Base-by-base conservation (phyloP, 257 asterid genomes). In the Capsicum chinense region DNA sequence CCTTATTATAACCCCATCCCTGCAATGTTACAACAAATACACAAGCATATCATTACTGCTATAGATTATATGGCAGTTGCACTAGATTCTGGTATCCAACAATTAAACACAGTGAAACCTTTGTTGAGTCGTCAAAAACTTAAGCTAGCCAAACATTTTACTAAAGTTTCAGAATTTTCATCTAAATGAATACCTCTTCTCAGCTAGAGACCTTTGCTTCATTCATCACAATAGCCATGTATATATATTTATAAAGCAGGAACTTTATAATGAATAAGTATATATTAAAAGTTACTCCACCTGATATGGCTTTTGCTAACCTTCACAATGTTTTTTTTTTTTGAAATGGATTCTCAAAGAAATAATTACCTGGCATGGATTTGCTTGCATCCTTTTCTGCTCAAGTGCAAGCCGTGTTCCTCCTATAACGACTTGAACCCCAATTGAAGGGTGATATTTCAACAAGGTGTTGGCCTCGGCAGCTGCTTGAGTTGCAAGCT, bases 351-450 rank as follows among this genome's bases (percentile, higher is more conserved):
- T 37, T 68, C 78, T 44, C 78, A 69, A 17, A 39, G 26, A 62
- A 48, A 35, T 37, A 63, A 81, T 16, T 83, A 92, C 97, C 93
- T 95, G 99, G 92, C 99, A 97, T 57, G 98, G 93, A 90, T 97
- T 97, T 82, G 95, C 95, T 92, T 95, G 98, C 95, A 97, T 88
- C 83, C 94, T 90, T 85, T 95, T 97, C 85, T 97, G 99, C 87
- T 97, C 99, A 85, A 93, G 83, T 42, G 96, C 88, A 87, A 97
- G 92, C 83, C 97, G 85, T 12, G 98, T 95, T 68, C 99, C 99
- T 44, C 98, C 99, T 57, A 97, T 97, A 85, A 97, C 98, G 83
- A 97, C 99, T 89, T 97, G 98, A 90, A 93, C 98, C 35, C 99
- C 99, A 76, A 97, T 86, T 17, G 99, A 93, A 82, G 94, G 90